These are phyloP conservation scores for Metroxylon sagu DNA, from an alignment of 176 grass and related monocot genomes.

Conservation along the genomic window DNA sequence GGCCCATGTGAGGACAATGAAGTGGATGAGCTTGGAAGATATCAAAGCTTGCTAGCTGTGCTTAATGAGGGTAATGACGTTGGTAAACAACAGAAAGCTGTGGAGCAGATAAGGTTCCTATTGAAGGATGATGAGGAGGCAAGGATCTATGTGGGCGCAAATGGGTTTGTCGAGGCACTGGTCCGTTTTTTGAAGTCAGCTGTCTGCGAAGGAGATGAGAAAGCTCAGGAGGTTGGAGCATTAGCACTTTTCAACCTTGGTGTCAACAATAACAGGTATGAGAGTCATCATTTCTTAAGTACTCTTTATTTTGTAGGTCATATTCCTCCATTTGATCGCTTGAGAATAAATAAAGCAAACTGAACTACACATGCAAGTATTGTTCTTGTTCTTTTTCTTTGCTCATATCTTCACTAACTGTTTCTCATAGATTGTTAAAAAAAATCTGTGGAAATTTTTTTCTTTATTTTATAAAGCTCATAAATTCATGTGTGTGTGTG, in stretches of 20 bases:
- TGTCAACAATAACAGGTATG: constrained; percentile 76
- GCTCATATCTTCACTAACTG: no score
- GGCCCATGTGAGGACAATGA: neutral
- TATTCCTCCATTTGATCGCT: no score
- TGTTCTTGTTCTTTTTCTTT: no score
- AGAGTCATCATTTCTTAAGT: neutral
- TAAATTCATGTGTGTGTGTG: no score
- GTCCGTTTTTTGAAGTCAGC: constrained; percentile 44
- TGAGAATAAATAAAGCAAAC: no score
- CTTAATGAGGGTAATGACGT: constrained; percentile 22
- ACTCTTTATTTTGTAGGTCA: no score
- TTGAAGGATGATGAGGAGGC: constrained; percentile 58
- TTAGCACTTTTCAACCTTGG: constrained; percentile 90
- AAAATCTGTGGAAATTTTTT: no score
- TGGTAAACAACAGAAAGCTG: constrained; percentile 29
- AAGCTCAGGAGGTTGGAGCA: constrained; percentile 47
- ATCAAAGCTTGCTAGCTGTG: constrained; percentile 42
- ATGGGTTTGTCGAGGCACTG: constrained; percentile 55
- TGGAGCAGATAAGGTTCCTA: constrained; percentile 53
- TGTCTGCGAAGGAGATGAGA: constrained; percentile 34
- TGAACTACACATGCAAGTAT: no score
- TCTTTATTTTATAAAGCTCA: no score
- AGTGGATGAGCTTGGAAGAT: constrained; percentile 25
- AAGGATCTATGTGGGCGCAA: constrained; percentile 43
- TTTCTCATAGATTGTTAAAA: no score